These are phyloP conservation scores for Saccharomyces mikatae DNA, from an alignment of 805 yeast genomes.

Conservation along the genomic window DNA sequence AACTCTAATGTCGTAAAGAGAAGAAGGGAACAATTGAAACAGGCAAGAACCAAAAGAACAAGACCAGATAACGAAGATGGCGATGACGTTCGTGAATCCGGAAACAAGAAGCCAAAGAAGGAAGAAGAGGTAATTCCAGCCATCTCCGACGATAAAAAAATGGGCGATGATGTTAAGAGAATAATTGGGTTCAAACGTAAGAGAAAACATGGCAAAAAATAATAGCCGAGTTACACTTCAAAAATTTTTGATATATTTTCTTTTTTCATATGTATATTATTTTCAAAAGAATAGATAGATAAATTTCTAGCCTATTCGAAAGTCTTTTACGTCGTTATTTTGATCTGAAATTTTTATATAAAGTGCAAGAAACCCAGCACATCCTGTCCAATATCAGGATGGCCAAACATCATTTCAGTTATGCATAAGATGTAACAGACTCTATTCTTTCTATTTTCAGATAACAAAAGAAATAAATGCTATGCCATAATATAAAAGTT, in stretches of 20 bases:
- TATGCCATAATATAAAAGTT: too few species aligned
- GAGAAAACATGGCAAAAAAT: constrained; percentile 44
- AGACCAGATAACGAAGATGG: constrained; percentile 24
- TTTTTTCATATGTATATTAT: neutral
- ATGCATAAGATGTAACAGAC: too few species aligned
- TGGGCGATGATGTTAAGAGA: constrained; percentile 50
- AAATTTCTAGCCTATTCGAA: neutral
- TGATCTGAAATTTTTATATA: neutral
- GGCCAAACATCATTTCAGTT: too few species aligned
- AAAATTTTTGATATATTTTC: neutral
- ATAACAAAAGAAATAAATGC: too few species aligned
- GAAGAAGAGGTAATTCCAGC: constrained; percentile 20
- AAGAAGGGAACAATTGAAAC: constrained; percentile 60
- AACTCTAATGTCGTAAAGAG: constrained; percentile 90
- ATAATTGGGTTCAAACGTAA: constrained; percentile 62
- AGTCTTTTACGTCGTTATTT: neutral
- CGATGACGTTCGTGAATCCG: constrained; percentile 13
- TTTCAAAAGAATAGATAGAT: neutral
- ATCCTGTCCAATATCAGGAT: too few species aligned
- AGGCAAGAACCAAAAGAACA: constrained; percentile 32
- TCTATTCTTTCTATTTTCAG: too few species aligned
- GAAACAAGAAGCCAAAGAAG: constrained; percentile 19
- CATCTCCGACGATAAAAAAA: constrained; percentile 6
- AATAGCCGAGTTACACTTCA: neutral
- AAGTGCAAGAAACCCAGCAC: too few species aligned